phyloP scores from a whole-genome alignment of 371 early-diverging fungal species.

The Mycotypha africana region DNA sequence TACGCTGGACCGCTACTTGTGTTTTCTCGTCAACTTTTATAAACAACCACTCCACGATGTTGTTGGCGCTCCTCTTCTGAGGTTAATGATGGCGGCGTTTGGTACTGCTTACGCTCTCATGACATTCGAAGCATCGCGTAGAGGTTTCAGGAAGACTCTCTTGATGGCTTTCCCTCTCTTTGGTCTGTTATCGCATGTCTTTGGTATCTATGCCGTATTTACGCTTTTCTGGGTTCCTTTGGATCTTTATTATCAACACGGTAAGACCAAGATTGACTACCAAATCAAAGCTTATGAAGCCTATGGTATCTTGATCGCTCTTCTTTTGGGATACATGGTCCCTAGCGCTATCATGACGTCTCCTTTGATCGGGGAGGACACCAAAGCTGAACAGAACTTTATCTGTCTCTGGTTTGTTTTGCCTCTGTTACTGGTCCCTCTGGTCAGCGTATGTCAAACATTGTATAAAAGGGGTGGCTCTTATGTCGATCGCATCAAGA shows the following conservation, averaged over 20 bases:
- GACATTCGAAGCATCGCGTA: conserved; percentile 22
- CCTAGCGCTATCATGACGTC: conserved; percentile 11
- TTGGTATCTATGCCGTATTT: conserved; percentile 10
- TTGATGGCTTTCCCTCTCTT: conserved; percentile 10
- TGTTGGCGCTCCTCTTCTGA: conserved; percentile 5
- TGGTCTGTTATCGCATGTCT: conserved; percentile 7
- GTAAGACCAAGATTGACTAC: background rate
- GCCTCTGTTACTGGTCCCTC: conserved; percentile 9
- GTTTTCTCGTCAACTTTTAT: conserved; percentile 10
- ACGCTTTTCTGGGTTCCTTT: conserved; percentile 15
- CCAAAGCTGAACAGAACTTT: conserved; percentile 9
- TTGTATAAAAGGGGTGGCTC: conserved; percentile 6
- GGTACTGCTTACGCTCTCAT: conserved; percentile 13
- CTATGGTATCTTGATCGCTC: conserved; percentile 10
- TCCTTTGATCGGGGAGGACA: conserved; percentile 2
- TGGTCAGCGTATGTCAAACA: conserved; percentile 2
- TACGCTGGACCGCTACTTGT: conserved; percentile 7
- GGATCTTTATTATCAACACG: background rate
- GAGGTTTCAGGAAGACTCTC: conserved; percentile 11
- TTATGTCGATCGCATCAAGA: background rate
- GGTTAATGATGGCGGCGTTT: conserved; percentile 10
- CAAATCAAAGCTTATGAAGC: conserved; percentile 3
- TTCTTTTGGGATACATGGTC: conserved; percentile 12
- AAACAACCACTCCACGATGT: conserved; percentile 10
- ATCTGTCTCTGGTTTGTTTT: conserved; percentile 11